Percentiles rank a stretch among this genome's conserved stretches.
Conservation (phyloP, 306 rosid genomes). For the Lathyrus tuberosus region DNA sequence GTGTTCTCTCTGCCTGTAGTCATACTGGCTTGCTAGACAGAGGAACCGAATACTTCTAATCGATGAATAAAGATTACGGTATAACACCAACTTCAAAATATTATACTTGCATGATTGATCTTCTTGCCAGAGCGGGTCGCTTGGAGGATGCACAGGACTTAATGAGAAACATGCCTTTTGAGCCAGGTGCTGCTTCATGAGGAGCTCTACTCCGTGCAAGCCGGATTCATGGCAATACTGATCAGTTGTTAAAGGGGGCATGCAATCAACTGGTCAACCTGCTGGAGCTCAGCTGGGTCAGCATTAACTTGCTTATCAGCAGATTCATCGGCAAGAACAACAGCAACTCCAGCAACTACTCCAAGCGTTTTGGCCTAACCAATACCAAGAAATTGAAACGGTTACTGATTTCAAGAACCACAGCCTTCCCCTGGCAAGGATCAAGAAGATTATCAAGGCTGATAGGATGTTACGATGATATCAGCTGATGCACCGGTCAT, state of each 20-base stretch:
- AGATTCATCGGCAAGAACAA: conserved; percentile 61
- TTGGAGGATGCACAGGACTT: conserved; percentile 71
- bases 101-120: conserved; percentile 84
- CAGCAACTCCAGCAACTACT: conserved; percentile 61
- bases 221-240: conserved; percentile 76
- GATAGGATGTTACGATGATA: conserved; percentile 60
- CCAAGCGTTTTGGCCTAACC: conserved; percentile 49
- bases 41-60: too few species aligned
- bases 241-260: conserved; percentile 44
- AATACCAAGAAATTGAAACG: conserved; percentile 57
- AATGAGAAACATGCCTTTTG: conserved; percentile 72
- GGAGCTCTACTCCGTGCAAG: conserved; percentile 86
- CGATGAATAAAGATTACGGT: conserved; percentile 63
- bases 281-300: conserved; percentile 58
- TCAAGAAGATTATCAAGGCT: conserved; percentile 65
- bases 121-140: conserved; percentile 82
- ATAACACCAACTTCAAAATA: conserved; percentile 64
- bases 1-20: too few species aligned
- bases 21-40: too few species aligned
- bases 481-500: conserved; percentile 60
- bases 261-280: conserved; percentile 52
- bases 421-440: conserved; percentile 63
- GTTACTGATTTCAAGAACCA: conserved; percentile 60
- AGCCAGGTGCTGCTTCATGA: conserved; percentile 85
- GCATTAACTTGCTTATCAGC: conserved; percentile 63